Evolutionary conservation across 352 stramenopile species (phyloP).

Genomic region (Phytopythium boreale): DNA sequence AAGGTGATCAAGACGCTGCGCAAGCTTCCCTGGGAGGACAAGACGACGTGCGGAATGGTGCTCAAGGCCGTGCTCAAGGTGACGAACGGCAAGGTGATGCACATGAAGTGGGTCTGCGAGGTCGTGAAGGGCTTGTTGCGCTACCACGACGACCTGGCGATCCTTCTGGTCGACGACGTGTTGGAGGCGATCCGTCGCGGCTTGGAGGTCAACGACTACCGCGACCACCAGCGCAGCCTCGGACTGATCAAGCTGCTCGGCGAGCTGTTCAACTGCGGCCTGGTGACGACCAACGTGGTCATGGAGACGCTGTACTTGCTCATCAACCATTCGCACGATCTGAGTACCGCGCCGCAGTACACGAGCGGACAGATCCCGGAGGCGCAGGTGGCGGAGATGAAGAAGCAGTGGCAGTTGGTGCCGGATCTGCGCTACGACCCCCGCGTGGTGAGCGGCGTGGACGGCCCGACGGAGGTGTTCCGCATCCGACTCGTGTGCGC

Average conservation of each 20-base stretch:
- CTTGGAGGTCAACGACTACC: conserved; percentile 88
- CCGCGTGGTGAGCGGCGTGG: conserved; percentile 85
- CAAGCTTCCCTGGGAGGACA: conserved; percentile 89
- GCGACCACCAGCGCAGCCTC: conserved; percentile 92
- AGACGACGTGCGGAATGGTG: conserved; percentile 59
- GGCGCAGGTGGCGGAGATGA: conserved; percentile 52
- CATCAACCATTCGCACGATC: conserved; percentile 95
- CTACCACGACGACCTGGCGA: conserved; percentile 89
- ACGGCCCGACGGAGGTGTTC: conserved; percentile 92
- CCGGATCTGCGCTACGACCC: conserved; percentile 82
- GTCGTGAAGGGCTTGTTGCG: conserved; percentile 81
- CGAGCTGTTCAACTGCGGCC: conserved; percentile 90
- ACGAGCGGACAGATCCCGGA: conserved; percentile 22
- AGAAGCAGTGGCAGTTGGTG: conserved; percentile 61
- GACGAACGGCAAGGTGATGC: conserved; percentile 86
- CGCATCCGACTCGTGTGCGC: conserved; percentile 93
- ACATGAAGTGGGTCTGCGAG: conserved; percentile 86
- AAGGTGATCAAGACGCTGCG: conserved; percentile 94
- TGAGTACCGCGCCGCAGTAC: conserved; percentile 72
- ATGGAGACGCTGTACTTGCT: conserved; percentile 94
- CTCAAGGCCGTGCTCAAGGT: conserved; percentile 93
- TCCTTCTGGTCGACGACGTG: conserved; percentile 92
- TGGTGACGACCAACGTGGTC: conserved; percentile 91
- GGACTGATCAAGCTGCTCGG: conserved; percentile 92
- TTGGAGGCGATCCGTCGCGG: conserved; percentile 91